Percentiles rank a stretch among this genome's conserved stretches.
phyloP scores from a whole-genome alignment of 345 rosid species.

The Eucalyptus sp. region DNA sequence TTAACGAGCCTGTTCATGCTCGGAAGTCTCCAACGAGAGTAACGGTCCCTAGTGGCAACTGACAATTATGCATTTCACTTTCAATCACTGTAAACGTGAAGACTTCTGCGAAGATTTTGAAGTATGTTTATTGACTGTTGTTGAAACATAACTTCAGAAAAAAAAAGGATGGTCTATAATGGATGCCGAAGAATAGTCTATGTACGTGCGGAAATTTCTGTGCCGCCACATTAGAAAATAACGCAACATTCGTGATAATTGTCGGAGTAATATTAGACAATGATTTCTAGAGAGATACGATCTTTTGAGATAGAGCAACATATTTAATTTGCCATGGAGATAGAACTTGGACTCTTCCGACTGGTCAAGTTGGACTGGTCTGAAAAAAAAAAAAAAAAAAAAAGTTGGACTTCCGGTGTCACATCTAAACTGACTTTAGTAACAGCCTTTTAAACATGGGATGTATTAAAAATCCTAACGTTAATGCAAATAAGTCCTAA shows the following conservation, averaged over 20 bases:
- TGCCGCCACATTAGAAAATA: not conserved
- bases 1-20: not conserved
- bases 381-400: no score
- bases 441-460: no score
- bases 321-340: not conserved
- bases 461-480: not conserved
- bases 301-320: not conserved
- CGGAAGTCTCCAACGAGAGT: not conserved
- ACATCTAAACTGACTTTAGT: not conserved
- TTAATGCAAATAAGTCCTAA: not conserved
- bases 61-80: not conserved
- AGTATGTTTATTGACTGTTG: not conserved
- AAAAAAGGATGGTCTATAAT: not conserved
- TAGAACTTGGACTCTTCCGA: not conserved
- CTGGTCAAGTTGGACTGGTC: not conserved
- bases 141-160: not conserved
- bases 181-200: not conserved
- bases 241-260: not conserved
- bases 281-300: not conserved
- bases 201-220: not conserved
- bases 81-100: not conserved
- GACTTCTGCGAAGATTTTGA: not conserved
- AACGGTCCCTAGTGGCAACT: not conserved
- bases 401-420: not conserved
- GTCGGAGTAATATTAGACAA: not conserved